A percentile compares a stretch with the other conserved stretches of the same genome.
phyloP scores from a whole-genome alignment of 2,329 filamentous ascomycete species.

The Magnaporthiopsis rhizophila region DNA sequence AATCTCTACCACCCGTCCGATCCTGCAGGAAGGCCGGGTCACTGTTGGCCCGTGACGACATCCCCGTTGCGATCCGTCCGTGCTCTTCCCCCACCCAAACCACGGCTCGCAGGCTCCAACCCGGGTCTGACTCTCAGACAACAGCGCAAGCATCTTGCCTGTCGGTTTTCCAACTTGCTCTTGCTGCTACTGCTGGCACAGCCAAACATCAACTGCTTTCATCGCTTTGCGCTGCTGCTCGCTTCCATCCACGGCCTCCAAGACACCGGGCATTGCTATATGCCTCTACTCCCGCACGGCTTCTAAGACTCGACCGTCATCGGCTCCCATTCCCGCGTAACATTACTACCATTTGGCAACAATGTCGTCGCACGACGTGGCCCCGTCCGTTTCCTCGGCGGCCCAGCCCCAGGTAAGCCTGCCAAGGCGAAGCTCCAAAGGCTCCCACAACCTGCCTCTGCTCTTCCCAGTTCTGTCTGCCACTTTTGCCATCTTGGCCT shows the following conservation, averaged over 20 bases:
- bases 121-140: not conserved
- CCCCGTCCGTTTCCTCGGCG: not conserved
- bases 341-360: not conserved
- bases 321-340: no score
- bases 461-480: not conserved
- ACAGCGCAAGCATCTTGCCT: not conserved
- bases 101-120: not conserved
- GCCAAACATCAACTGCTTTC: not conserved
- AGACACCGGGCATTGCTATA: not conserved
- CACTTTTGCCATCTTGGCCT: not conserved
- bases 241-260: not conserved
- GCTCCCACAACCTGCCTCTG: not conserved
- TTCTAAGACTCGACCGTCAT: not conserved
- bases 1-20: not conserved
- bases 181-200: not conserved
- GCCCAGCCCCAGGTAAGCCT: not conserved
- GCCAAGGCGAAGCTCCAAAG: not conserved
- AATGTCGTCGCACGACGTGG: not conserved
- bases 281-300: no score
- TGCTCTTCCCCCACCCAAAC: not conserved
- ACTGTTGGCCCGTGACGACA: not conserved
- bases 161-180: not conserved
- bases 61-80: not conserved
- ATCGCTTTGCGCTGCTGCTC: not conserved
- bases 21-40: not conserved